Evolutionary conservation across 768 basidiomycete genomes (phyloP).

Genomic region (Podaxis carcinomalis): DNA sequence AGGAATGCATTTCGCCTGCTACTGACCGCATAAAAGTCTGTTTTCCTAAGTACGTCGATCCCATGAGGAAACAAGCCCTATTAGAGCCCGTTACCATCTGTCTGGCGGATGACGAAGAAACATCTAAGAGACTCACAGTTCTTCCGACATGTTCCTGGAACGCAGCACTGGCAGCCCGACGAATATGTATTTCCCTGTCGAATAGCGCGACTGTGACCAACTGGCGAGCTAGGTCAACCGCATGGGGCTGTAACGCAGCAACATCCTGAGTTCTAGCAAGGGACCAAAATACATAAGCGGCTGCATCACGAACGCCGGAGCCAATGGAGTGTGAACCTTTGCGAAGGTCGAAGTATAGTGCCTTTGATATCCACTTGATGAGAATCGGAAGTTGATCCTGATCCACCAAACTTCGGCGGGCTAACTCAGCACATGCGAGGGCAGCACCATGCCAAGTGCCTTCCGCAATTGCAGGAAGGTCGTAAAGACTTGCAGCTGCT

Average conservation of each 20-base stretch:
- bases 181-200: constrained; percentile 92
- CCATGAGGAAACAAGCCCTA: constrained; percentile 91
- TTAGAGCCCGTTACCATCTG: constrained; percentile 8
- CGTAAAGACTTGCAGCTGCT: constrained; percentile 58
- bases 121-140: constrained; percentile 51
- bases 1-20: constrained; percentile 80
- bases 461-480: constrained; percentile 76
- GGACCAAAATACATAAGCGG: constrained; percentile 94
- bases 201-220: constrained; percentile 81
- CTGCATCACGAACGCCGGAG: constrained; percentile 90
- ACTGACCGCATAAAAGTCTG: constrained; percentile 94
- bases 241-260: constrained; percentile 53
- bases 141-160: constrained; percentile 97
- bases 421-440: constrained; percentile 89
- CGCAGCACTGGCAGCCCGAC: constrained; percentile 93
- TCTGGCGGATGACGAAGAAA: constrained; percentile 1
- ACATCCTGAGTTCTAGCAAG: constrained; percentile 75
- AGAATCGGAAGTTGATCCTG: constrained; percentile 54
- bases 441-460: constrained; percentile 94
- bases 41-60: constrained; percentile 86
- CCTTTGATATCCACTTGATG: constrained; percentile 81
- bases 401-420: constrained; percentile 71
- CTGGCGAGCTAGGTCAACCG: constrained; percentile 58
- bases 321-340: constrained; percentile 93
- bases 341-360: constrained; percentile 86